phyloP scores from a whole-genome alignment of 2,329 filamentous ascomycete species.

The Trichoderma sp. region DNA sequence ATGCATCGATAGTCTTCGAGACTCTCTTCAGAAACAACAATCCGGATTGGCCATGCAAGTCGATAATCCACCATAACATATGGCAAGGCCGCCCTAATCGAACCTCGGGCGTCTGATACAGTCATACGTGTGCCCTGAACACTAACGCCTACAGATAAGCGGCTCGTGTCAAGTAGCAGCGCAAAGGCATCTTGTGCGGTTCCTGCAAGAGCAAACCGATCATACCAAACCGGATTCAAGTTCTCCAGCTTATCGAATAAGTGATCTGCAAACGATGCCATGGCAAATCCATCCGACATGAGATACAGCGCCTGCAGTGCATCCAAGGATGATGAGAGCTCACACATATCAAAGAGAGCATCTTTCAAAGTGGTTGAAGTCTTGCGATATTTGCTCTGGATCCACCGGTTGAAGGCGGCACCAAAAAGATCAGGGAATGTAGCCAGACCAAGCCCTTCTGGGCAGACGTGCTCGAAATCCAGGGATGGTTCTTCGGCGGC shows the following conservation, averaged over 20 bases:
- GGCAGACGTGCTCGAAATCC: constrained; percentile 60
- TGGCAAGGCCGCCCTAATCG: constrained; percentile 59
- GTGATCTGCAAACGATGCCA: constrained; percentile 64
- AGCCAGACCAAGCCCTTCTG: constrained; percentile 50
- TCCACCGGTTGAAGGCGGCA: constrained; percentile 71
- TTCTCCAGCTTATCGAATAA: constrained; percentile 76
- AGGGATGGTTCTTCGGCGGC: constrained; percentile 48
- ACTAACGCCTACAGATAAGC: constrained; percentile 61
- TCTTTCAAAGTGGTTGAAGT: constrained; percentile 67
- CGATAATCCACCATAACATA: constrained; percentile 68
- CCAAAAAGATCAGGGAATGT: constrained; percentile 77
- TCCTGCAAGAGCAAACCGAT: constrained; percentile 79
- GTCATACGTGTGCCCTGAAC: constrained; percentile 44
- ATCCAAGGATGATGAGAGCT: constrained; percentile 64
- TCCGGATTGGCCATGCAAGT: constrained; percentile 66
- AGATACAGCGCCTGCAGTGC: constrained; percentile 74
- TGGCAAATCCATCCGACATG: constrained; percentile 70
- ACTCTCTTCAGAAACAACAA: constrained; percentile 69
- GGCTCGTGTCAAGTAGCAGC: constrained; percentile 57
- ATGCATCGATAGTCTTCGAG: constrained; percentile 69
- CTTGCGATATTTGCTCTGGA: constrained; percentile 70
- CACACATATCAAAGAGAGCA: constrained; percentile 68
- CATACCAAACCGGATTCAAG: constrained; percentile 66
- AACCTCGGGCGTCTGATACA: constrained; percentile 52
- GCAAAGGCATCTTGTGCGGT: constrained; percentile 73